A percentile compares a stretch with the other conserved stretches of the same genome.
These are phyloP conservation scores for Pulveroboletus ravenelii DNA, from an alignment of 768 basidiomycete genomes.

Conservation along the genomic window DNA sequence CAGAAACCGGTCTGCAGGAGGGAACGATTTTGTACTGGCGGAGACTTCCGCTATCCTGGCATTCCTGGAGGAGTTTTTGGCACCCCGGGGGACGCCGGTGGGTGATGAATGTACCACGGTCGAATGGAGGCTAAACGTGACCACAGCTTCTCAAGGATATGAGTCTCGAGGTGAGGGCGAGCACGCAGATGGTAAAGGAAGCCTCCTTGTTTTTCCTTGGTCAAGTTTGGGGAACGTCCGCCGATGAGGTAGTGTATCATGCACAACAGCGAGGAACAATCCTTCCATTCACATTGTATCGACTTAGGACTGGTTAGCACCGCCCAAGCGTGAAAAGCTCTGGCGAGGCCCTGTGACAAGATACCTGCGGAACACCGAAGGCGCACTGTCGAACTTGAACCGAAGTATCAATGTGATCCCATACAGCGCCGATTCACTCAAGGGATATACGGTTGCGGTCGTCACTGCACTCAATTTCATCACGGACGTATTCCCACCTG, in stretches of 20 bases:
- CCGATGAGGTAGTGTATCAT: constrained; percentile 9
- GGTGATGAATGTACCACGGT: not conserved
- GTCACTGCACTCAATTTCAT: constrained; percentile 20
- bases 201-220: constrained; percentile 23
- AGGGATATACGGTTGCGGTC: constrained; percentile 15
- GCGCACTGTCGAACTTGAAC: constrained; percentile 13
- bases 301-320: constrained; percentile 20
- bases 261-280: not conserved
- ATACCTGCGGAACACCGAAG: constrained; percentile 22
- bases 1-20: constrained; percentile 7
- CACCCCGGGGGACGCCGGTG: constrained; percentile 11
- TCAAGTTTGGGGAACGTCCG: constrained; percentile 1
- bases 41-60: constrained; percentile 25
- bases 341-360: constrained; percentile 13
- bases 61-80: constrained; percentile 21
- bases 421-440: constrained; percentile 6
- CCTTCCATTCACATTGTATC: not conserved
- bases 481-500: constrained; percentile 19
- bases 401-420: constrained; percentile 11
- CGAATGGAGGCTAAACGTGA: not conserved
- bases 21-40: constrained; percentile 15
- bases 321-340: constrained; percentile 20
- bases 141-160: constrained; percentile 15
- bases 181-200: constrained; percentile 20
- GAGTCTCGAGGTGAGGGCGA: constrained; percentile 14